phyloP scores from a whole-genome alignment of 2,329 filamentous ascomycete genomes.

The Neopestalotiopsis rosae region DNA sequence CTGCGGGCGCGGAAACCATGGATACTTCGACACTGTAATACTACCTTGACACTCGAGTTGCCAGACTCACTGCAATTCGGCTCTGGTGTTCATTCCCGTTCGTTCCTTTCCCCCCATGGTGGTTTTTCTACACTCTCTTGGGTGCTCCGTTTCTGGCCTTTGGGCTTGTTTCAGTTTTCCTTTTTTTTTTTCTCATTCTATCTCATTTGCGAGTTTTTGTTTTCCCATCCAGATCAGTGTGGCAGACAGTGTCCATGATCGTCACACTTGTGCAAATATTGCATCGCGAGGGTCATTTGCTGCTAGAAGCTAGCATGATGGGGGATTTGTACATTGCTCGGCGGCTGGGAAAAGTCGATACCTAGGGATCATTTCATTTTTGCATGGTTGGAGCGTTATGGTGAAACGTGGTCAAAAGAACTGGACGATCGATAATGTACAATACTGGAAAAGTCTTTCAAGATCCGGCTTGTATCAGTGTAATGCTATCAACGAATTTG shows the following conservation, averaged over 20 bases:
- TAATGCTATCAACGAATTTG: slow-evolving; percentile 31
- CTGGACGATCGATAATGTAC: slow-evolving; percentile 33
- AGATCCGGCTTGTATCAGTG: slow-evolving; percentile 35
- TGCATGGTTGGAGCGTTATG: slow-evolving; percentile 40
- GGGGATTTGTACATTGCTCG: slow-evolving; percentile 37
- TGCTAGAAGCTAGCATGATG: slow-evolving; percentile 27
- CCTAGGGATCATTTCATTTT: slow-evolving; percentile 26
- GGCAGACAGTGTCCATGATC: slow-evolving; percentile 4
- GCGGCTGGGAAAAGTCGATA: slow-evolving; percentile 35
- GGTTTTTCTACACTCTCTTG: slow-evolving; percentile 19
- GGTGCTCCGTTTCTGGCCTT: neutral
- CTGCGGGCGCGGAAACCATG: too few relatives aligned
- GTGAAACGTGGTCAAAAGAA: slow-evolving; percentile 27
- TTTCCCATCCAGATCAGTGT: slow-evolving; percentile 2
- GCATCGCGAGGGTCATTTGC: slow-evolving; percentile 29
- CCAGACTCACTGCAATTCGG: neutral
- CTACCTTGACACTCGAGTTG: too few relatives aligned
- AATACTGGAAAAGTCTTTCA: slow-evolving; percentile 30
- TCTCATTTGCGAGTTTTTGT: neutral
- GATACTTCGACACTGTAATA: neutral
- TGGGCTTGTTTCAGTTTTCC: neutral
- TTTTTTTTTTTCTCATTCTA: neutral
- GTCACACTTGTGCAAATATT: slow-evolving; percentile 25
- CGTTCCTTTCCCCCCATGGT: slow-evolving; percentile 17
- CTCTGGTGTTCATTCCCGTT: neutral